Evolutionary conservation across 2,329 filamentous ascomycete species (phyloP).

Genomic region (Didymella pinodella): DNA sequence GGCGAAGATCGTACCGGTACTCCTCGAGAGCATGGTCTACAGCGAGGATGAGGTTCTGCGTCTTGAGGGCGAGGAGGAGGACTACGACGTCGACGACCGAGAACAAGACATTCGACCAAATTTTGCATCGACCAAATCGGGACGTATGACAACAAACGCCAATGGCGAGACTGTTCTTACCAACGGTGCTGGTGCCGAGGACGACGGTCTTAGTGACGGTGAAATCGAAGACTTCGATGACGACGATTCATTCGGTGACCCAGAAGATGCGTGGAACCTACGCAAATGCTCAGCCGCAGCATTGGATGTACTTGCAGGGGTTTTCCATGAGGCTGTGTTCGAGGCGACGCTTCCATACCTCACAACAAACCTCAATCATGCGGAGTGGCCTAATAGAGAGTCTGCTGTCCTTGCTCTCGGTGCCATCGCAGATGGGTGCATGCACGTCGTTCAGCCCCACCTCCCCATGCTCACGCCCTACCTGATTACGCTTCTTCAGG

Average conservation of each 20-base stretch:
- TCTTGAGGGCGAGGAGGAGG: conserved; percentile 78
- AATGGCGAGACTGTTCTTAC: conserved; percentile 50
- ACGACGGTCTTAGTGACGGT: conserved; percentile 82
- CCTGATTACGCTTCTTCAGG: conserved; percentile 83
- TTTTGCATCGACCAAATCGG: conserved; percentile 77
- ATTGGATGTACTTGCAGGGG: conserved; percentile 89
- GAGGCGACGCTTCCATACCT: conserved; percentile 91
- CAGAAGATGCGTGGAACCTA: conserved; percentile 93
- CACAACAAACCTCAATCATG: conserved; percentile 84
- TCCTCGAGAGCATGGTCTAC: conserved; percentile 96
- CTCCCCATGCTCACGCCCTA: conserved; percentile 90
- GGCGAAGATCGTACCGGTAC: conserved; percentile 83
- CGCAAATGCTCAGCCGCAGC: conserved; percentile 97
- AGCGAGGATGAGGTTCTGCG: conserved; percentile 90
- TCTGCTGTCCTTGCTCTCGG: conserved; percentile 93
- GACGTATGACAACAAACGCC: conserved; percentile 64
- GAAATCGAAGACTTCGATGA: conserved; percentile 80
- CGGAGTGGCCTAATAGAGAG: conserved; percentile 91
- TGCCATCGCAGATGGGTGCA: conserved; percentile 93
- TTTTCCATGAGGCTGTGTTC: conserved; percentile 89
- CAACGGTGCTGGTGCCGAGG: conserved; percentile 57
- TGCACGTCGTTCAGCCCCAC: conserved; percentile 87
- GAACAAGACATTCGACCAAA: conserved; percentile 90
- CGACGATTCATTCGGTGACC: conserved; percentile 75
- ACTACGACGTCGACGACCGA: conserved; percentile 90